phyloP scores from a whole-genome alignment of 768 basidiomycete species.

The Sporobolomyces pararoseus region DNA sequence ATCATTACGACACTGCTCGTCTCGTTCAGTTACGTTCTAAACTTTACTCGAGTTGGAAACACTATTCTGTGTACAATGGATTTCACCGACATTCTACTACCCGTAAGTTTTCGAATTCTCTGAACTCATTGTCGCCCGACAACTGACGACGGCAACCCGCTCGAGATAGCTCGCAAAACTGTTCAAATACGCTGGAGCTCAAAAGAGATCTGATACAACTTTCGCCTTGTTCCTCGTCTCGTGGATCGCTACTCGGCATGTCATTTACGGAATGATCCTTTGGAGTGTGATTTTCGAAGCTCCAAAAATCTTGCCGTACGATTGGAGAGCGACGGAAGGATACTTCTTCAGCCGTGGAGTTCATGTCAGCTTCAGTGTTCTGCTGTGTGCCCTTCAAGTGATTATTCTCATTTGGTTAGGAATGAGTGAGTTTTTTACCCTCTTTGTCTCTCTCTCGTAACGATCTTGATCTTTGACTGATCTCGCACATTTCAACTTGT shows the following conservation, averaged over 20 bases:
- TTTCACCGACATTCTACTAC: conserved; percentile 75
- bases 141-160: neutral
- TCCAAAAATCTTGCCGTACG: conserved; percentile 55
- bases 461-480: neutral
- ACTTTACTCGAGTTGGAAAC: conserved; percentile 84
- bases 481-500: too few relatives aligned
- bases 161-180: conserved; percentile 82
- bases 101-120: conserved; percentile 58
- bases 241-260: conserved; percentile 86
- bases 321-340: conserved; percentile 62
- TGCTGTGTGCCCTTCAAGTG: conserved; percentile 48
- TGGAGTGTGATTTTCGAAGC: conserved; percentile 59
- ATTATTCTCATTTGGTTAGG: conserved; percentile 42
- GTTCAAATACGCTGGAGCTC: conserved; percentile 72
- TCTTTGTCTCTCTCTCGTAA: neutral
- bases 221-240: conserved; percentile 81
- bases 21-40: conserved; percentile 68
- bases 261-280: conserved; percentile 72
- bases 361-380: conserved; percentile 55
- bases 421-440: conserved; percentile 25
- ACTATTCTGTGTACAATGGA: conserved; percentile 91
- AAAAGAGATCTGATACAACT: conserved; percentile 63
- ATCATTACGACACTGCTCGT: conserved; percentile 79
- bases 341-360: conserved; percentile 57
- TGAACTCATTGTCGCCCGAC: neutral